phyloP scores from a whole-genome alignment of 345 rosid species.

The Erucastrum elatum region DNA sequence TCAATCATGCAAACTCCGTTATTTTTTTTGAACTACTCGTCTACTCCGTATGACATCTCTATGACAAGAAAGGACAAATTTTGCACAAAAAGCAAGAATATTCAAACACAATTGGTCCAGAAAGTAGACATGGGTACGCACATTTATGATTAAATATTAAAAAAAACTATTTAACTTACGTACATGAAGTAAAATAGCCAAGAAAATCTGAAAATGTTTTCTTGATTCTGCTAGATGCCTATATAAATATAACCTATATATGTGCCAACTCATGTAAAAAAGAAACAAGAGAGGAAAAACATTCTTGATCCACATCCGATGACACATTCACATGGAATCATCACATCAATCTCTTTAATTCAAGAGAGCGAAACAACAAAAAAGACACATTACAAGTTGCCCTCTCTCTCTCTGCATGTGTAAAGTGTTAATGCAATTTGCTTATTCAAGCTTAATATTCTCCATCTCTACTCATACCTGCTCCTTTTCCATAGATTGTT shows the following conservation, averaged over 20 bases:
- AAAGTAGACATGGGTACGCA: slow-evolving; percentile 32
- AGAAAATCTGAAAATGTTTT: slow-evolving; percentile 37
- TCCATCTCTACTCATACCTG: slow-evolving; percentile 30
- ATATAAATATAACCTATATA: slow-evolving; percentile 31
- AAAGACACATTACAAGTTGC: slow-evolving; percentile 43
- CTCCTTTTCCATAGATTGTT: slow-evolving; percentile 30
- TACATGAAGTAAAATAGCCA: slow-evolving; percentile 26
- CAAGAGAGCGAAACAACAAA: slow-evolving; percentile 39
- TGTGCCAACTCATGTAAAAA: slow-evolving; percentile 40
- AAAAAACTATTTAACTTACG: slow-evolving; percentile 22
- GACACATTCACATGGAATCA: slow-evolving; percentile 42
- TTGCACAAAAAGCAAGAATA: slow-evolving; percentile 39
- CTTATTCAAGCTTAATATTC: slow-evolving; percentile 32
- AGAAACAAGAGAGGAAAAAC: not conserved
- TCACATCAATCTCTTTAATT: slow-evolving; percentile 40
- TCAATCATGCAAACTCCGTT: slow-evolving; percentile 30
- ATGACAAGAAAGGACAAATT: slow-evolving; percentile 34
- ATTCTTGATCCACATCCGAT: slow-evolving; percentile 39
- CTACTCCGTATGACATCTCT: slow-evolving; percentile 17
- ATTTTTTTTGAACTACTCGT: too few species aligned
- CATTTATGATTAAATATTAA: slow-evolving; percentile 22
- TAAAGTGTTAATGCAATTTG: slow-evolving; percentile 27
- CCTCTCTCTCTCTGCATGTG: slow-evolving; percentile 35
- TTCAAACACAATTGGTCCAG: slow-evolving; percentile 31
- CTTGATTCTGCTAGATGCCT: slow-evolving; percentile 36